Base-by-base conservation (phyloP, 2,329 filamentous ascomycete genomes). In the Claviceps sp. region DNA sequence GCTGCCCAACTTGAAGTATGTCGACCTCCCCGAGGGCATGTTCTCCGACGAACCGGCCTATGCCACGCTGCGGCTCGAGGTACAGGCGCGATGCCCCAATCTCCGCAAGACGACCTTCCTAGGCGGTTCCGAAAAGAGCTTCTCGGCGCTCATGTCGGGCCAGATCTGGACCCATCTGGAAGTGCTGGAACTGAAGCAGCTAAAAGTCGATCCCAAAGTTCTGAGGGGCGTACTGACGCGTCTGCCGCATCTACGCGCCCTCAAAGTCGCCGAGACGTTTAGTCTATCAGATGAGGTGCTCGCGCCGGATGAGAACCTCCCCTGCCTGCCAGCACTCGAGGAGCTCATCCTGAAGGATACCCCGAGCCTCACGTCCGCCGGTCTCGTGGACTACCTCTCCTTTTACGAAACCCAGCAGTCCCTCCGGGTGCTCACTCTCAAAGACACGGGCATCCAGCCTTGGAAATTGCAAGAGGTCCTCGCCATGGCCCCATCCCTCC, bases 41-140 rank as follows among this genome's bases (percentile, higher is more conserved):
- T 96, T 83, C 69, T 80, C 78, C 50, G 90, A 93, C 61, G 90
- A 96, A 55, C 71, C 80, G 4, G 76, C 79, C 34, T 94, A 85
- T 60, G 71, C 83, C 51, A 82, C 86, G 1, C 72, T 97, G 57
- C 83, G 88, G 55, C 80, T 93, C 59, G 90, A 95, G 66, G 74
- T 96, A 23, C 86, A 95, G 69, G 84, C 82, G 22, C 77, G 87
- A 49, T 96, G 91, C 64, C 81, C 85, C 11, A 82, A 91, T 62
- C 75, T 97, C 51, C 80, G 88, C 57, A 93, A 93, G 69, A 96
- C 95, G 88, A 84, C 80, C 50, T 97, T 94, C 68, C 76, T 80
- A 50, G 72, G 74, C 46, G 91, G 91, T 13, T 78, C 87, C 1
- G 91, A 96, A 70, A 78, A 78, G 52, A 86, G 83, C 61, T 77